Percentiles rank a stretch among this genome's conserved stretches.
Evolutionary conservation across 208 protist species (phyloP).

Genomic region (Acanthamoeba rhysodes): DNA sequence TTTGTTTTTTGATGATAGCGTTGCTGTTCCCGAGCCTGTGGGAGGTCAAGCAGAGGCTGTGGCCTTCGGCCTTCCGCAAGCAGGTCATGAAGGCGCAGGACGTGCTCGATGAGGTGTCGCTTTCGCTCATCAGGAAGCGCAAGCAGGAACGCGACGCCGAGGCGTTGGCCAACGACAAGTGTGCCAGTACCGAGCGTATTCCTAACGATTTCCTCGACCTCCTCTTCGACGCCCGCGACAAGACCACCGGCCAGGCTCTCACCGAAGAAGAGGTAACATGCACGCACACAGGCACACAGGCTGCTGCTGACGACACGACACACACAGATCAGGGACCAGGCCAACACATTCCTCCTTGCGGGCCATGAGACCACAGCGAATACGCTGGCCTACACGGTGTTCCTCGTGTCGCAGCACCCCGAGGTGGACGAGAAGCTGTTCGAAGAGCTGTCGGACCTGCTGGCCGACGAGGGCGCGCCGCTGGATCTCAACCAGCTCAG

Average conservation of each 20-base stretch:
- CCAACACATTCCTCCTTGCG: slow-evolving; percentile 38
- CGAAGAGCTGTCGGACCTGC: background rate
- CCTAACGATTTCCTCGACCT: slow-evolving; percentile 66
- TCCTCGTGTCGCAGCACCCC: slow-evolving; percentile 61
- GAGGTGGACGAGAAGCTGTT: slow-evolving; percentile 52
- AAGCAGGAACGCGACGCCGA: slow-evolving; percentile 27
- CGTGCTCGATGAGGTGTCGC: slow-evolving; percentile 23
- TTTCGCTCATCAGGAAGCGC: slow-evolving; percentile 17
- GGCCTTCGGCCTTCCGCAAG: background rate
- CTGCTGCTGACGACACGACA: no score
- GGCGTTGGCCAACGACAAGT: background rate
- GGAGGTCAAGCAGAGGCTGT: slow-evolving; percentile 17
- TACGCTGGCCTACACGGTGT: slow-evolving; percentile 43
- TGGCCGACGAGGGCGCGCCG: background rate
- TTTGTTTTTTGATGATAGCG: background rate
- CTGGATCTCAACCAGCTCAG: slow-evolving; percentile 61
- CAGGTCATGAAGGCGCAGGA: slow-evolving; percentile 21
- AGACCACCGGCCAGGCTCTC: slow-evolving; percentile 44
- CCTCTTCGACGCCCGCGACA: slow-evolving; percentile 43
- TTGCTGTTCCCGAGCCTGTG: slow-evolving; percentile 16
- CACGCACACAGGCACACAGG: background rate
- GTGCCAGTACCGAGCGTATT: background rate
- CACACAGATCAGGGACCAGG: slow-evolving; percentile 32
- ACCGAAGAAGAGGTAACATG: background rate
- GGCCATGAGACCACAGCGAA: slow-evolving; percentile 66